These are phyloP conservation scores for Saturnispora dispora DNA, from an alignment of 805 yeast genomes.

Conservation along the genomic window DNA sequence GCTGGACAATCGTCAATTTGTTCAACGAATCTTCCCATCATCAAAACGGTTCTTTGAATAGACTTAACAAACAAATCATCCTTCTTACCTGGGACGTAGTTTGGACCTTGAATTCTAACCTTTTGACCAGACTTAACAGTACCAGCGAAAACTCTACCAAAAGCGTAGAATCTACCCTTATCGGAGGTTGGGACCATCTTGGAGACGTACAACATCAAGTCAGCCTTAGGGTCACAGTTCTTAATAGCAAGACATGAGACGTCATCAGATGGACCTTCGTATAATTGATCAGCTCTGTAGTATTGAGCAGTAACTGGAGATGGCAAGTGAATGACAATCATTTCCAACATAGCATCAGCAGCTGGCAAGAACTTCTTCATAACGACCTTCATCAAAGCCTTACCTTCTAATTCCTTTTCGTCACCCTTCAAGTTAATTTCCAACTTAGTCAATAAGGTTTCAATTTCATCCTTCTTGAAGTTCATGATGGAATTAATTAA, in stretches of 20 bases:
- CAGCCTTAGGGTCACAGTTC: slow-evolving; percentile 98
- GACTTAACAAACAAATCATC: slow-evolving; percentile 95
- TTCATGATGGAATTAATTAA: slow-evolving; percentile 95
- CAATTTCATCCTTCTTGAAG: slow-evolving; percentile 97
- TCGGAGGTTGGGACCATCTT: slow-evolving; percentile 99
- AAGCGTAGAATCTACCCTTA: slow-evolving; percentile 99
- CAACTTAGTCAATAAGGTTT: slow-evolving; percentile 84
- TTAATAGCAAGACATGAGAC: slow-evolving; percentile 84
- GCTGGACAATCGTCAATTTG: slow-evolving; percentile 99
- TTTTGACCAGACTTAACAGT: slow-evolving; percentile 97
- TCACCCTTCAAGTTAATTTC: slow-evolving; percentile 91
- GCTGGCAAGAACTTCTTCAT: slow-evolving; percentile 99
- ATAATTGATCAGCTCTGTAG: slow-evolving; percentile 98
- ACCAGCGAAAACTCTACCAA: slow-evolving; percentile 99
- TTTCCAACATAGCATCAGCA: slow-evolving; percentile 98
- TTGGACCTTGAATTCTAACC: slow-evolving; percentile 99
- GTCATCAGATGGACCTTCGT: slow-evolving; percentile 98
- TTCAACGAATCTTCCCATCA: slow-evolving; percentile 99
- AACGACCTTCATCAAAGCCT: slow-evolving; percentile 94
- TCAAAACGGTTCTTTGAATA: slow-evolving; percentile 96
- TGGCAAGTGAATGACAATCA: slow-evolving; percentile 97
- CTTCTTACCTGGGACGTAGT: slow-evolving; percentile 98
- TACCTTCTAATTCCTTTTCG: slow-evolving; percentile 97
- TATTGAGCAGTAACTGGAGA: slow-evolving; percentile 98
- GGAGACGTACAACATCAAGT: slow-evolving; percentile 97